phyloP scores from a whole-genome alignment of 2,329 filamentous ascomycete species.

The Neonectria hederae region DNA sequence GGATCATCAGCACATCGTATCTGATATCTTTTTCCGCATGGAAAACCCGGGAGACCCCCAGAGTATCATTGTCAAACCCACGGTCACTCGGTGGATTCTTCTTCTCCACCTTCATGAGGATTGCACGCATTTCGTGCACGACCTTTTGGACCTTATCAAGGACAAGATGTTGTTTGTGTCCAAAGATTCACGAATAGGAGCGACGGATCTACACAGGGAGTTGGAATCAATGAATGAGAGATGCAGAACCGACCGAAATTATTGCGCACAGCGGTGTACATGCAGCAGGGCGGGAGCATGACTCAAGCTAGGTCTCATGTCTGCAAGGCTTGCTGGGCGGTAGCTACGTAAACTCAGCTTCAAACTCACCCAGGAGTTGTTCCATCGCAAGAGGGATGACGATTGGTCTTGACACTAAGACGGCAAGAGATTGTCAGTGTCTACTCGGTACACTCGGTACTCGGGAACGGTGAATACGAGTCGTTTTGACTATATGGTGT shows the following conservation, averaged over 20 bases:
- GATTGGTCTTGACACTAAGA: too few relatives aligned
- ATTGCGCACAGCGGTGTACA: not conserved
- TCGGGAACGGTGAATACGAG: too few relatives aligned
- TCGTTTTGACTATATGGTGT: too few relatives aligned
- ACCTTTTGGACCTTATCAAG: not conserved
- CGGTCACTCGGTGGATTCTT: not conserved
- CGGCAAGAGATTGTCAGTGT: too few relatives aligned
- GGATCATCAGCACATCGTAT: not conserved
- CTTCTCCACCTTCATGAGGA: not conserved
- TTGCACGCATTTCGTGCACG: not conserved
- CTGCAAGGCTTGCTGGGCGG: not conserved
- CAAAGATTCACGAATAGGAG: not conserved
- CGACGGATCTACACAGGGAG: accelerated
- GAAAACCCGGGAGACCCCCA: not conserved
- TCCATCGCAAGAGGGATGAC: too few relatives aligned
- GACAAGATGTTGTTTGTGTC: not conserved
- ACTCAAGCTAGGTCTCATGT: not conserved
- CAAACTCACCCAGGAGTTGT: too few relatives aligned
- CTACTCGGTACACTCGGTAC: too few relatives aligned
- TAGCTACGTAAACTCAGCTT: not conserved
- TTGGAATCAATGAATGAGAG: not conserved
- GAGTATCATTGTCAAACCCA: not conserved
- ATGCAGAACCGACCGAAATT: accelerated
- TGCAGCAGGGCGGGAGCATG: not conserved
- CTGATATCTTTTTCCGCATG: not conserved